phyloP scores from a whole-genome alignment of 345 rosid species.

The Gossypium turneri region DNA sequence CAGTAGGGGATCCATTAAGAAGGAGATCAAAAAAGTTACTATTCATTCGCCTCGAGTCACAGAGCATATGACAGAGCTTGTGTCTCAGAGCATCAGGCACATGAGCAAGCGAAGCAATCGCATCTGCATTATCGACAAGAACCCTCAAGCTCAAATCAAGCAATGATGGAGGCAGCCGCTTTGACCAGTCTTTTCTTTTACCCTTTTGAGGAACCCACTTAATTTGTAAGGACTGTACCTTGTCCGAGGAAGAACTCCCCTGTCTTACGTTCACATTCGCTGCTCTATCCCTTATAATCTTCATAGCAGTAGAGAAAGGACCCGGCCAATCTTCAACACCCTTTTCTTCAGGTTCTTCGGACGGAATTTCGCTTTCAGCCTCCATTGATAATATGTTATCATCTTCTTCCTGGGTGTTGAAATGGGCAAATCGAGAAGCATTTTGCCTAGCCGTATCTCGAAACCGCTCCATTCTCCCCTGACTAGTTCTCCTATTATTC shows the following conservation, averaged over 20 bases:
- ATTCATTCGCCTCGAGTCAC: conserved; percentile 66
- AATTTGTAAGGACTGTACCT: conserved; percentile 28
- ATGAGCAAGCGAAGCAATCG: conserved; percentile 69
- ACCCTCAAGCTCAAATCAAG: conserved; percentile 46
- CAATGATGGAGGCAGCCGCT: conserved; percentile 44
- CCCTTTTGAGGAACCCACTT: conserved; percentile 58
- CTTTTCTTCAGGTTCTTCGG: conserved; percentile 25
- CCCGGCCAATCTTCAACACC: conserved; percentile 90
- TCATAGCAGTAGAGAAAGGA: conserved; percentile 95
- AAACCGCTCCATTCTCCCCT: conserved; percentile 38
- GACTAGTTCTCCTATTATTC: conserved; percentile 3
- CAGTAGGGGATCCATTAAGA: conserved; percentile 60
- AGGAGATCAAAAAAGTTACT: conserved; percentile 51
- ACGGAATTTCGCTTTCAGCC: conserved; percentile 22
- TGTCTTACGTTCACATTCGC: conserved; percentile 23
- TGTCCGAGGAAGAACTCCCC: conserved; percentile 15
- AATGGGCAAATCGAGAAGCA: conserved; percentile 76
- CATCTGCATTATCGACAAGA: conserved; percentile 73
- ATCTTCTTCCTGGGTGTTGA: conserved; percentile 35
- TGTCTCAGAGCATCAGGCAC: conserved; percentile 71
- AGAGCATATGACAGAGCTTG: conserved; percentile 58
- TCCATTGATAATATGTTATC: conserved; percentile 17
- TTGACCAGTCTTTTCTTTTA: conserved; percentile 16
- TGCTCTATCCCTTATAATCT: conserved; percentile 67
- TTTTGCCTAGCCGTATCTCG: conserved; percentile 54